A percentile compares a stretch with the other conserved stretches of the same genome.
phyloP scores from a whole-genome alignment of 2,329 filamentous ascomycete genomes.

The Claviceps fusiformis region DNA sequence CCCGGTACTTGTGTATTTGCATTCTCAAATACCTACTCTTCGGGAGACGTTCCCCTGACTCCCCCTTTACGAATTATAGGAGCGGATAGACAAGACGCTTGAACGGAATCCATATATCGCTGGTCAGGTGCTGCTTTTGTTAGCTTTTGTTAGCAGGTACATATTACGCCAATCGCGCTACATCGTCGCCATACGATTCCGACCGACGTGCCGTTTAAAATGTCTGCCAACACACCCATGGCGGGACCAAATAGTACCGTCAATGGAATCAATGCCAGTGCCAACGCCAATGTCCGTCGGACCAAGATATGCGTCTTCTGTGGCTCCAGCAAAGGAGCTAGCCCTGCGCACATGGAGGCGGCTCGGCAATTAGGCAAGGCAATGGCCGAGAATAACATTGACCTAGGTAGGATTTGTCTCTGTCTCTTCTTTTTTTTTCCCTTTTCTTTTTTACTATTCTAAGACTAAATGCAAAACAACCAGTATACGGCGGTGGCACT shows the following conservation, averaged over 20 bases:
- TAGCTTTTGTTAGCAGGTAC: no score
- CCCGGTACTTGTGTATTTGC: background rate
- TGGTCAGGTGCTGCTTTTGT: no score
- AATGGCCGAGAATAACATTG: conserved; percentile 65
- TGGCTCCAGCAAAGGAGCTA: conserved; percentile 63
- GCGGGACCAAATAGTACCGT: conserved; percentile 13
- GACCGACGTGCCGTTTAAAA: background rate
- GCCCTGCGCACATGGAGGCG: conserved; percentile 61
- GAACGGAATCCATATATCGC: no score
- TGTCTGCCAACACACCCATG: conserved; percentile 6
- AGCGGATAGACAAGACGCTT: background rate
- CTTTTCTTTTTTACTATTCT: background rate
- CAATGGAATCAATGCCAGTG: conserved; percentile 11
- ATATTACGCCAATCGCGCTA: background rate
- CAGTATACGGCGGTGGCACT: conserved; percentile 89
- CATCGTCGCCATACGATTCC: background rate
- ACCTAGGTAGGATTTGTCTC: conserved; percentile 39
- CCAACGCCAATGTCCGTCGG: conserved; percentile 13
- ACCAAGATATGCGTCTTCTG: conserved; percentile 89
- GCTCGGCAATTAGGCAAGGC: conserved; percentile 60
- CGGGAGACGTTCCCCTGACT: background rate
- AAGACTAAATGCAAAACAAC: background rate
- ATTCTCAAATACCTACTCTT: background rate
- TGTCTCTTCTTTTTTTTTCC: background rate
- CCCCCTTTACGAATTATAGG: background rate